phyloP scores from a whole-genome alignment of 345 rosid species.

The Lumnitzera littorea region DNA sequence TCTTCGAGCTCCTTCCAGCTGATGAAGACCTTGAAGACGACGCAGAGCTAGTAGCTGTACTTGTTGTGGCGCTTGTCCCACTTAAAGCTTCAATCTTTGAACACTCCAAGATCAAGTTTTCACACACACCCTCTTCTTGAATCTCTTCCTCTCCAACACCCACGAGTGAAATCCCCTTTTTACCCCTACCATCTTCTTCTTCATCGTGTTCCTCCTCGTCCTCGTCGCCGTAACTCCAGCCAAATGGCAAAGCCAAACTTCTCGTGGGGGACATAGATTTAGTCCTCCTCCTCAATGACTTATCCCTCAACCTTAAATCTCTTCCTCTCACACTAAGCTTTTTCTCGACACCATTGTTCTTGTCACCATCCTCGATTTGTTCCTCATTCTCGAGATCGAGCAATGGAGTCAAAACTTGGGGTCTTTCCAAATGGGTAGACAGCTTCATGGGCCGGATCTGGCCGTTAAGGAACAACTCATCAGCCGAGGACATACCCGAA shows the following conservation, averaged over 20 bases:
- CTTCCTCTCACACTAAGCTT: constrained; percentile 37
- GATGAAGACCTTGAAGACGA: constrained; percentile 84
- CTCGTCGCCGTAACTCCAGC: constrained; percentile 25
- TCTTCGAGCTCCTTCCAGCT: constrained; percentile 86
- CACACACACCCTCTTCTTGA: background rate
- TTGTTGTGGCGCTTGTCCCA: constrained; percentile 3
- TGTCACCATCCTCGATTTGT: constrained; percentile 20
- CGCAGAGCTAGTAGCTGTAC: constrained; percentile 46
- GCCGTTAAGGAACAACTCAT: constrained; percentile 84
- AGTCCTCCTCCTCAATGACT: constrained; percentile 63
- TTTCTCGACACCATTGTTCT: constrained; percentile 3
- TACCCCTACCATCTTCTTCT: background rate
- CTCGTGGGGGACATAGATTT: constrained; percentile 90
- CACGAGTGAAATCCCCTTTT: background rate
- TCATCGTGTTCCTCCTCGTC: background rate
- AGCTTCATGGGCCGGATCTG: constrained; percentile 96
- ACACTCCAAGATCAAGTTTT: background rate
- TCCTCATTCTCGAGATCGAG: constrained; percentile 66
- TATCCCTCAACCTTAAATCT: constrained; percentile 56
- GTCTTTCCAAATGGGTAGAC: constrained; percentile 69
- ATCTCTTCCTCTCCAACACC: background rate
- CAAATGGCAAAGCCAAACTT: constrained; percentile 22
- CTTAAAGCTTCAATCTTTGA: constrained; percentile 6
- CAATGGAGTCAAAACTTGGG: constrained; percentile 65
- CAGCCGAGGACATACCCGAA: constrained; percentile 85